Conservation (phyloP, 2,329 filamentous ascomycete species). For the Ceratocystis destructans region DNA sequence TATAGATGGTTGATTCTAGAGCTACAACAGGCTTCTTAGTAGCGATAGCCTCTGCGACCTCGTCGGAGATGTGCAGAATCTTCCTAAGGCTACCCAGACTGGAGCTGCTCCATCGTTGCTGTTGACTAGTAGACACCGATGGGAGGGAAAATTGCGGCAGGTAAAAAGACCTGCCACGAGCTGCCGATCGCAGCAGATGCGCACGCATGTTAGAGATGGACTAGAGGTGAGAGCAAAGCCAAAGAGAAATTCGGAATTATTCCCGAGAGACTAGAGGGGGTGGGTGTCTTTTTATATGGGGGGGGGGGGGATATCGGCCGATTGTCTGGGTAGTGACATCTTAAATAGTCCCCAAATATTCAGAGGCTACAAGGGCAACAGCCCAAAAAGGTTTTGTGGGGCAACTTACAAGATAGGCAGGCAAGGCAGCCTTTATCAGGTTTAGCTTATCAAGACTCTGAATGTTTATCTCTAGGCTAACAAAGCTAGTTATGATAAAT, state of each 20-base stretch:
- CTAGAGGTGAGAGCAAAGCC: neutral
- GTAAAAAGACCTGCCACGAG: neutral
- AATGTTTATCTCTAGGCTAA: neutral
- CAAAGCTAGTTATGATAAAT: neutral
- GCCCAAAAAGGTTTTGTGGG: neutral
- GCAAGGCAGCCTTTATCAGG: neutral
- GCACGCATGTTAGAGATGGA: neutral
- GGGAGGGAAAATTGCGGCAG: neutral
- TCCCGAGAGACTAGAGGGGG: no score
- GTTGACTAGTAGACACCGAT: neutral
- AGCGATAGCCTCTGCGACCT: conserved; percentile 64
- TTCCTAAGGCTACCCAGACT: conserved; percentile 26
- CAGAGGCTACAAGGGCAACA: neutral
- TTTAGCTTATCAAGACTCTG: neutral
- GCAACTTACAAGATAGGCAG: neutral
- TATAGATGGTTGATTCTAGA: conserved; percentile 93
- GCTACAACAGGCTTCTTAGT: conserved; percentile 74
- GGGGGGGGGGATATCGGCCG: neutral
- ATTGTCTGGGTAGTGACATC: neutral
- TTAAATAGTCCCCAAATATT: neutral
- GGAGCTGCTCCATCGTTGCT: conserved; percentile 16
- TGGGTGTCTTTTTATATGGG: neutral
- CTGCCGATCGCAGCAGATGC: conserved; percentile 6
- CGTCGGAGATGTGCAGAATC: conserved; percentile 61
- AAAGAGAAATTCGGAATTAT: neutral